These are phyloP conservation scores for Poterioochromonas sp. DNA, from an alignment of 352 stramenopile genomes.

Conservation along the genomic window DNA sequence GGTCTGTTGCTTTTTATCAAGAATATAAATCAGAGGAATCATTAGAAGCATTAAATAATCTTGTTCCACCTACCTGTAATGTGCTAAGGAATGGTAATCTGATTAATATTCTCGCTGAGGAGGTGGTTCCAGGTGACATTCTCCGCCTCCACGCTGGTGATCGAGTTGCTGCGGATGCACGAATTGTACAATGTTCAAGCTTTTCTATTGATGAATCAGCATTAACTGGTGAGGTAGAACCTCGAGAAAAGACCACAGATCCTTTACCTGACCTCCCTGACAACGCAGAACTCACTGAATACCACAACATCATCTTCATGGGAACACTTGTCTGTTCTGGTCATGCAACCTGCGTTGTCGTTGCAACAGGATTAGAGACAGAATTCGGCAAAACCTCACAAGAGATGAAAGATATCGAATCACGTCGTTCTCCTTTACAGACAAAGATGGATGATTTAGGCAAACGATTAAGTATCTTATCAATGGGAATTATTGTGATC, in stretches of 20 bases:
- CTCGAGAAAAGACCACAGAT: conserved; percentile 63
- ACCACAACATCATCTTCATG: conserved; percentile 84
- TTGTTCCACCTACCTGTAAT: conserved; percentile 47
- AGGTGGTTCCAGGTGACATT: conserved; percentile 28
- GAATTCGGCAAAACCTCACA: conserved; percentile 91
- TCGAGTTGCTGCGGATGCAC: conserved; percentile 13
- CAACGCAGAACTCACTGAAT: neutral
- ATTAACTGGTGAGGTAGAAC: conserved; percentile 35
- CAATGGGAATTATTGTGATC: conserved; percentile 61
- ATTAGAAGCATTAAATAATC: conserved; percentile 54
- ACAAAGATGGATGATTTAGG: conserved; percentile 90
- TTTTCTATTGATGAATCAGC: conserved; percentile 27
- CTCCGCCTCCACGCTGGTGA: neutral
- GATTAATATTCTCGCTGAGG: conserved; percentile 41
- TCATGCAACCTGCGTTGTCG: conserved; percentile 79
- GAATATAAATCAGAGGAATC: conserved; percentile 61
- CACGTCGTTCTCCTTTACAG: conserved; percentile 77
- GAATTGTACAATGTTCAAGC: neutral
- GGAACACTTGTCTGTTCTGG: conserved; percentile 84
- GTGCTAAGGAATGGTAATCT: conserved; percentile 53
- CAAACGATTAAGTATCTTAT: conserved; percentile 83
- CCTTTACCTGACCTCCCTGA: neutral
- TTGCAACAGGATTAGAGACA: conserved; percentile 79
- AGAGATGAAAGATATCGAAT: conserved; percentile 81
- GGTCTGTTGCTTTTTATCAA: conserved; percentile 85